Percentiles rank a stretch among this genome's conserved stretches.
These are phyloP conservation scores for Maudiozyma humilis DNA, from an alignment of 1,139 yeast species.

Conservation along the genomic window DNA sequence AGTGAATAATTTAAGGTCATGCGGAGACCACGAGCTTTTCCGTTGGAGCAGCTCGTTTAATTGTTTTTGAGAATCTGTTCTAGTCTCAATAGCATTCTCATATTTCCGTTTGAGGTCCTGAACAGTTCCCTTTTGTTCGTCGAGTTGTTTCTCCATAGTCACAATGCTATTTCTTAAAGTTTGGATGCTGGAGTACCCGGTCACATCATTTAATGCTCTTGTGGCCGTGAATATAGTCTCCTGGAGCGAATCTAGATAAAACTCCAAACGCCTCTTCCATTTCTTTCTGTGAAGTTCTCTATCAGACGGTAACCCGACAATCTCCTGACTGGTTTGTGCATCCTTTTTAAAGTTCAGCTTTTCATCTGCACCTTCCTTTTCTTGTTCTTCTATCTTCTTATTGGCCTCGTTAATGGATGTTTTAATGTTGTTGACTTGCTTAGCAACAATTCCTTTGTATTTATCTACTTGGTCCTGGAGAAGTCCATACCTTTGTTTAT, in stretches of 20 bases:
- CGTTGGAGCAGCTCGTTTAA: conserved; percentile 83
- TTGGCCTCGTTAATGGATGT: conserved; percentile 33
- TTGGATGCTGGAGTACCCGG: conserved; percentile 85
- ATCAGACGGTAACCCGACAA: conserved; percentile 37
- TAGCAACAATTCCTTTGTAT: conserved; percentile 1
- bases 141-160: conserved; percentile 41
- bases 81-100: conserved; percentile 51
- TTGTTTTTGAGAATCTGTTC: conserved; percentile 72
- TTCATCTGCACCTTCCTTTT: conserved; percentile 25
- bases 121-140: conserved; percentile 43
- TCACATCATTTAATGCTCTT: conserved; percentile 73
- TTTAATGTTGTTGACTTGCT: conserved; percentile 29
- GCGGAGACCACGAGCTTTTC: conserved; percentile 70
- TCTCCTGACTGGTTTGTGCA: conserved; percentile 23
- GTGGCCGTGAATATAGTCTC: conserved; percentile 64
- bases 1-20: conserved; percentile 79
- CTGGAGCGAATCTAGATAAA: conserved; percentile 55
- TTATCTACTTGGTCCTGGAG: neutral
- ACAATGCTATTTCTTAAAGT: conserved; percentile 56
- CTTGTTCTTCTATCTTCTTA: conserved; percentile 31
- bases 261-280: conserved; percentile 49
- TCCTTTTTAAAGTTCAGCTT: conserved; percentile 31
- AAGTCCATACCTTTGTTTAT: neutral
- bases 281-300: conserved; percentile 36
- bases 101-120: conserved; percentile 46